Conservation (phyloP, 352 stramenopile species). For the Globisporangium emineosum region DNA sequence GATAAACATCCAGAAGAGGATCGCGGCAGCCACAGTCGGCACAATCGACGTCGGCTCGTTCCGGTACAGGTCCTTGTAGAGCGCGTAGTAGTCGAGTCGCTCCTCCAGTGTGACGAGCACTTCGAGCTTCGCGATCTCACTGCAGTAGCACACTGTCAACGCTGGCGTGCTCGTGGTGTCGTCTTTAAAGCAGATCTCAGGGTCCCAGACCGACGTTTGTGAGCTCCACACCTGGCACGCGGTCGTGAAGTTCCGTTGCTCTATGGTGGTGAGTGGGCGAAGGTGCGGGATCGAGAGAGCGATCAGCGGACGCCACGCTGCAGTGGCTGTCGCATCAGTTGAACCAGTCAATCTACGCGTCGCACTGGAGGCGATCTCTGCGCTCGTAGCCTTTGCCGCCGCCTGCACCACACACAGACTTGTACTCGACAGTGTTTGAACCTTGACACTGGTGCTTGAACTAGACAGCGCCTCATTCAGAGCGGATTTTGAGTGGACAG, state of each 20-base stretch:
- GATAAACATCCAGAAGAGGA: constrained; percentile 39
- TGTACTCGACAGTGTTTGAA: constrained; percentile 30
- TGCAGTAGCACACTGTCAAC: constrained; percentile 60
- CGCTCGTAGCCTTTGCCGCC: constrained; percentile 13
- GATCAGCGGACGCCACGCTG: constrained; percentile 39
- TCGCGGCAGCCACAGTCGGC: constrained; percentile 29
- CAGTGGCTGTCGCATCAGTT: not conserved
- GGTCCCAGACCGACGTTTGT: constrained; percentile 29
- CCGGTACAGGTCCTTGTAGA: constrained; percentile 53
- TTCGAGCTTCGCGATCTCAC: constrained; percentile 36
- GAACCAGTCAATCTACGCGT: constrained; percentile 2
- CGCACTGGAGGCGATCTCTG: constrained; percentile 4
- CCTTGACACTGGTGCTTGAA: constrained; percentile 16
- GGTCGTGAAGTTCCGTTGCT: constrained; percentile 62
- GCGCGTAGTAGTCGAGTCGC: constrained; percentile 56
- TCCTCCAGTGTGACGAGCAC: constrained; percentile 66
- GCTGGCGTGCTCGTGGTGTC: constrained; percentile 30
- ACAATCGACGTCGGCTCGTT: constrained; percentile 57
- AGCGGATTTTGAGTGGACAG: constrained; percentile 37
- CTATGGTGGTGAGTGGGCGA: constrained; percentile 34
- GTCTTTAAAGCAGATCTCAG: constrained; percentile 64
- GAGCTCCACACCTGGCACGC: constrained; percentile 54
- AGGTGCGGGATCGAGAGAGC: constrained; percentile 48
- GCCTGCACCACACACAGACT: constrained; percentile 39
- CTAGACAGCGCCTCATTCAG: constrained; percentile 21